These are phyloP conservation scores for Anthracocystis panici-leucophaei DNA, from an alignment of 1,284 basidiomycete genomes.

Conservation along the genomic window DNA sequence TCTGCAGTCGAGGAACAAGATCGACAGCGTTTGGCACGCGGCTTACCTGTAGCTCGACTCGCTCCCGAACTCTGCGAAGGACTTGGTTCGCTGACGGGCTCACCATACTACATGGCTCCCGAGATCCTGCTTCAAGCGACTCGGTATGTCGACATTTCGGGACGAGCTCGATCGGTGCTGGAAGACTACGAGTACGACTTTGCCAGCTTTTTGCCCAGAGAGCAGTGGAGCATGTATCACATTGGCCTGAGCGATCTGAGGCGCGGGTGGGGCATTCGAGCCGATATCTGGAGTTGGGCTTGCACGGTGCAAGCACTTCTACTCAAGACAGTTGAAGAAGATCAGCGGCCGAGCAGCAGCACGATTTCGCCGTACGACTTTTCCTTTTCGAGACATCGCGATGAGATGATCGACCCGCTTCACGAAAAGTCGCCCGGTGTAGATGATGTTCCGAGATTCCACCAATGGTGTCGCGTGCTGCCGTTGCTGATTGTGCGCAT, in stretches of 20 bases:
- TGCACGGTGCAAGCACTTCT: slow-evolving; percentile 55
- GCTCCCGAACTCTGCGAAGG: slow-evolving; percentile 50
- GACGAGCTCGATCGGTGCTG: slow-evolving; percentile 44
- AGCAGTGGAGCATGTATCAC: slow-evolving; percentile 37
- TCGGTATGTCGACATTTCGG: slow-evolving; percentile 46
- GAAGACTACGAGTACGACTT: slow-evolving; percentile 57
- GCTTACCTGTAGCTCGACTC: slow-evolving; percentile 12
- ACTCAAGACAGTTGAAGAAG: slow-evolving; percentile 43
- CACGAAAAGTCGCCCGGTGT: slow-evolving; percentile 44
- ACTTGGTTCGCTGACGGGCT: slow-evolving; percentile 60
- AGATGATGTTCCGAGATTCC: slow-evolving; percentile 54
- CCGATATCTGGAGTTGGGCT: slow-evolving; percentile 64
- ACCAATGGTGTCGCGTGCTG: slow-evolving; percentile 56
- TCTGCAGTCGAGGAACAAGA: slow-evolving; percentile 58
- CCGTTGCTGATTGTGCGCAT: slow-evolving; percentile 53
- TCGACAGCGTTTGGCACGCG: slow-evolving; percentile 11
- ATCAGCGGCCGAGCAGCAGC: slow-evolving; percentile 43
- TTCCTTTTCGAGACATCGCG: slow-evolving; percentile 49
- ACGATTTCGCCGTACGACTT: slow-evolving; percentile 61
- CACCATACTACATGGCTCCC: slow-evolving; percentile 62
- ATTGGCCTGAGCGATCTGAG: slow-evolving; percentile 51
- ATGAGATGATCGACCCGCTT: slow-evolving; percentile 52
- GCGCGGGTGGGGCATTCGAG: slow-evolving; percentile 59
- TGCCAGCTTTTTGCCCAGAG: slow-evolving; percentile 22
- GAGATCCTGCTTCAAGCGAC: slow-evolving; percentile 62